These are phyloP conservation scores for Sistotremastrum suecicum DNA, from an alignment of 768 basidiomycete genomes.

Conservation along the genomic window DNA sequence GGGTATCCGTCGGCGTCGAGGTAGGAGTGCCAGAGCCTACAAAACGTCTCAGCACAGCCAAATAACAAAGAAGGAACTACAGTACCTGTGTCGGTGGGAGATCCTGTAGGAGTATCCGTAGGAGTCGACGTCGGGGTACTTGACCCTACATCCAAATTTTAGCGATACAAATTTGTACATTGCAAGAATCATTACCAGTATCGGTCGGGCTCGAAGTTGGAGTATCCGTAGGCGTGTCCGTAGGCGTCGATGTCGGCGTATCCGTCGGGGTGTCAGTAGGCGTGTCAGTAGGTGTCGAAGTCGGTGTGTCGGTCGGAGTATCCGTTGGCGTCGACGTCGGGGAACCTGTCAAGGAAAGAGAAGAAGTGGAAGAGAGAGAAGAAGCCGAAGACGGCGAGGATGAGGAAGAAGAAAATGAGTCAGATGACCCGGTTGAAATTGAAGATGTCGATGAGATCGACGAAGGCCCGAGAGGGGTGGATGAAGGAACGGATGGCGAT, in stretches of 20 bases:
- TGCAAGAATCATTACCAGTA: too few relatives aligned
- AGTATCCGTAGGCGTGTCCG: slow-evolving; percentile 21
- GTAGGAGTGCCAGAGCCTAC: neutral
- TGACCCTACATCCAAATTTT: too few relatives aligned
- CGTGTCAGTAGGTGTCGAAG: slow-evolving; percentile 23
- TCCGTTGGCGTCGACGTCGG: slow-evolving; percentile 19
- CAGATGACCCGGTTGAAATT: neutral
- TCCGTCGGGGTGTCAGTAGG: slow-evolving; percentile 30
- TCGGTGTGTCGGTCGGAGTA: slow-evolving; percentile 30
- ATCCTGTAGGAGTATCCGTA: too few relatives aligned
- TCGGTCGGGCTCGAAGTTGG: slow-evolving; percentile 3
- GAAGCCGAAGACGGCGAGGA: neutral
- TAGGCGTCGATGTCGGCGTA: slow-evolving; percentile 28
- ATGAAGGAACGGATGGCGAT: slow-evolving; percentile 3
- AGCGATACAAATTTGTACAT: too few relatives aligned
- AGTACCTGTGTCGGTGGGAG: too few relatives aligned
- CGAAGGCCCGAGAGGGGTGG: neutral
- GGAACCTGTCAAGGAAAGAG: neutral
- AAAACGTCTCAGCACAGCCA: too few relatives aligned
- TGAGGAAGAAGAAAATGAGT: neutral
- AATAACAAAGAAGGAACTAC: too few relatives aligned
- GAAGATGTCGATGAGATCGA: neutral
- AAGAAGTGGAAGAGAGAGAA: neutral
- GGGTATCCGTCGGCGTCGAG: neutral
- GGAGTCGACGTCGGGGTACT: too few relatives aligned